phyloP scores from a whole-genome alignment of 2,329 filamentous ascomycete species.

The Tolypocladium tundrense region DNA sequence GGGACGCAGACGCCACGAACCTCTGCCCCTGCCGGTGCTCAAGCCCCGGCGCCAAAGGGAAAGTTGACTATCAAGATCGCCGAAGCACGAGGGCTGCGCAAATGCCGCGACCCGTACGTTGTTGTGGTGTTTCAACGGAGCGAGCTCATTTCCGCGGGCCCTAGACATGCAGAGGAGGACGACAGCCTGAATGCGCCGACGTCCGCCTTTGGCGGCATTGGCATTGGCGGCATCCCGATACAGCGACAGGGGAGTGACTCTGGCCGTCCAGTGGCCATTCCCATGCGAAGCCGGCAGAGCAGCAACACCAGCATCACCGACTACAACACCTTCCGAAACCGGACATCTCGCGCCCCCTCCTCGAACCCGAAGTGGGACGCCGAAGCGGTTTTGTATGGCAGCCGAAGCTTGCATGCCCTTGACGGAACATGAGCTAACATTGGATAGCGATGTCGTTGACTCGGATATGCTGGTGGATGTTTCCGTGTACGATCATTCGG shows the following conservation, averaged over 20 bases:
- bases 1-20: slow-evolving; percentile 43
- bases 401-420: not conserved
- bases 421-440: slow-evolving; percentile 5
- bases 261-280: slow-evolving; percentile 82
- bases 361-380: slow-evolving; percentile 94
- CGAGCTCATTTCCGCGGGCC: slow-evolving; percentile 86
- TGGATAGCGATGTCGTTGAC: slow-evolving; percentile 78
- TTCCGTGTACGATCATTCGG: slow-evolving; percentile 78
- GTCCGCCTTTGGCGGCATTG: slow-evolving; percentile 40
- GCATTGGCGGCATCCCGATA: slow-evolving; percentile 49
- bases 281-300: slow-evolving; percentile 93
- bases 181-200: slow-evolving; percentile 38
- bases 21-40: slow-evolving; percentile 35
- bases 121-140: slow-evolving; percentile 95
- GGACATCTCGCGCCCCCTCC: slow-evolving; percentile 44
- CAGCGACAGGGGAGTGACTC: slow-evolving; percentile 69
- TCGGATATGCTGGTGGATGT: slow-evolving; percentile 85
- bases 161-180: slow-evolving; percentile 54
- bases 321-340: slow-evolving; percentile 47
- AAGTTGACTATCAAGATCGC: slow-evolving; percentile 84
- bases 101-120: slow-evolving; percentile 83
- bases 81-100: slow-evolving; percentile 72
- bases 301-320: slow-evolving; percentile 83
- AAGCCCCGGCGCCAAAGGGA: slow-evolving; percentile 66
- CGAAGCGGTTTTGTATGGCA: slow-evolving; percentile 81